Base-by-base conservation (phyloP, 257 asterid genomes). In the Plantago ovata region DNA sequence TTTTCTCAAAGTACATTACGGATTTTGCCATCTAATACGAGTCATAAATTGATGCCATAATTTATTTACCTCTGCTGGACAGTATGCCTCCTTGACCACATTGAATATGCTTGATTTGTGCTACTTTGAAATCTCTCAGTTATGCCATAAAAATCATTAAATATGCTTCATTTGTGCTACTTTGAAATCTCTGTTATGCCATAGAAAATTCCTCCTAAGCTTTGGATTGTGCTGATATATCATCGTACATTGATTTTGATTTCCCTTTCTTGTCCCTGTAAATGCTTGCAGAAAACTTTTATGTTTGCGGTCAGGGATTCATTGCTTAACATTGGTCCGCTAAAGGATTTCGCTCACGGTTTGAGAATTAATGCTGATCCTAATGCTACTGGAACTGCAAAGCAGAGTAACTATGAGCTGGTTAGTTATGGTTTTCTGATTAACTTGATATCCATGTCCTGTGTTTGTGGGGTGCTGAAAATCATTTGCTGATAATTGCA, bases 331-430 rank as follows among this genome's bases (percentile, higher is more conserved):
- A 80, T 92, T 74, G 98, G 95, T 58, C 97, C 98, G 6, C 70
- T 92, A 69, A 88, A 84, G 75, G 98, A 92, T 75, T 92, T 92
- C 68, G 72, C 94, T 59, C 70, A 84, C 77, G 98, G 98, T 63
- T 65, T 92, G 83, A 84, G 98, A 76, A 71, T 68, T 54, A 92
- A 82, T 66, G 91, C 95, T 33, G 97, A 92, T 60, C 91, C 84
- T 57, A 85, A 82, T 77, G 95, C 91, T 43, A 67, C 84, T 42
- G 97, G 97, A 67, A 58, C 79, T 57, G 80, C 97, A 41, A 92
- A 88, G 78, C 98, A 89, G 75, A 92, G 97, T 75, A 92, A 92
- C 68, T 77, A 84, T 70, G 95, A 88, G 76, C 79, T 92, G 95
- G 98, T 92, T 68, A 75, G 87, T 84, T 64, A 22, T 67, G 43